Evolutionary conservation across 495 filamentous ascomycete genomes (phyloP).

Genomic region (Oidiodendron maius): DNA sequence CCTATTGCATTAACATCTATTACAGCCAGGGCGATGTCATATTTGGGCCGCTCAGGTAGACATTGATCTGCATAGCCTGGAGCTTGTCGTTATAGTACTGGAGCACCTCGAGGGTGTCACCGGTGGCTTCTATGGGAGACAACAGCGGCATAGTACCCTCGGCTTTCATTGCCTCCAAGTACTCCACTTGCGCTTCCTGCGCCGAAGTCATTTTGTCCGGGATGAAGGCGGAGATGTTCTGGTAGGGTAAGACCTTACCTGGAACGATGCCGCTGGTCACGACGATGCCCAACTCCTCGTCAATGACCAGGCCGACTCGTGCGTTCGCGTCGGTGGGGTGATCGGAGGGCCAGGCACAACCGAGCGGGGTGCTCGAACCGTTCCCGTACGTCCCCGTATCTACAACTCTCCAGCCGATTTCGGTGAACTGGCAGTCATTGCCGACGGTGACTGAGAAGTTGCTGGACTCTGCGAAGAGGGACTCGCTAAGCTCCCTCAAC

Average conservation of each 20-base stretch:
- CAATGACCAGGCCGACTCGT: slow-evolving; percentile 6
- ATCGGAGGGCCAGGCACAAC: slow-evolving; percentile 5
- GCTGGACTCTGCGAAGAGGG: slow-evolving; percentile 5
- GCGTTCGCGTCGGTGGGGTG: slow-evolving; percentile 7
- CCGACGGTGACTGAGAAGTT: slow-evolving; percentile 2
- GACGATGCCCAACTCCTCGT: slow-evolving; percentile 6
- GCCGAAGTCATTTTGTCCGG: slow-evolving; percentile 3
- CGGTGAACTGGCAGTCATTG: slow-evolving; percentile 8
- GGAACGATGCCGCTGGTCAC: slow-evolving; percentile 7
- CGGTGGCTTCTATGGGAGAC: neutral
- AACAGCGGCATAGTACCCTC: slow-evolving; percentile 1
- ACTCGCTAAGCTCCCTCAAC: neutral
- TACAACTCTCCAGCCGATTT: slow-evolving; percentile 6
- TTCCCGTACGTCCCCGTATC: slow-evolving; percentile 3
- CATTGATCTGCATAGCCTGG: slow-evolving; percentile 10
- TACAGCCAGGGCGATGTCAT: slow-evolving; percentile 6
- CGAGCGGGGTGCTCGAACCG: slow-evolving; percentile 3
- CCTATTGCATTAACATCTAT: too few species aligned
- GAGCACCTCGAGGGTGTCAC: slow-evolving; percentile 7
- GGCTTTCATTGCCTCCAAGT: neutral
- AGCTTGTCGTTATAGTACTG: slow-evolving; percentile 7
- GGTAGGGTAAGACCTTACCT: slow-evolving; percentile 6
- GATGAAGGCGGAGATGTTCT: slow-evolving; percentile 6
- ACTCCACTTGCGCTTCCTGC: slow-evolving; percentile 1
- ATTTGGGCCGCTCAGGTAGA: slow-evolving; percentile 4